These are phyloP conservation scores for Pythium aquatile DNA, from an alignment of 352 stramenopile species.

Conservation along the genomic window DNA sequence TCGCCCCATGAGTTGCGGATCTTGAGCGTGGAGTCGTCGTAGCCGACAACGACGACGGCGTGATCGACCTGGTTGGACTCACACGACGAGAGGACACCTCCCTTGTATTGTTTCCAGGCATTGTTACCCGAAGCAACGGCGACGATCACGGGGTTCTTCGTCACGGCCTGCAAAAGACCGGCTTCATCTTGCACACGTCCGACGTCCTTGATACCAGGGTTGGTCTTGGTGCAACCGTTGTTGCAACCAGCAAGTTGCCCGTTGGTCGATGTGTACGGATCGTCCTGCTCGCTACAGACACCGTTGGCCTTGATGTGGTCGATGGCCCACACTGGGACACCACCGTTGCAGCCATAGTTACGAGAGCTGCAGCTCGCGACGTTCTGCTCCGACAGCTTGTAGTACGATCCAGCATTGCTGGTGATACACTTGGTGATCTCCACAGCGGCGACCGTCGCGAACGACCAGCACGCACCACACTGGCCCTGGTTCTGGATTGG, in stretches of 20 bases:
- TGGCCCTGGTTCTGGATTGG: constrained; percentile 84
- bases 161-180: constrained; percentile 81
- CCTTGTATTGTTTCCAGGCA: constrained; percentile 97
- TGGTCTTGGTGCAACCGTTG: constrained; percentile 12
- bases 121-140: constrained; percentile 92
- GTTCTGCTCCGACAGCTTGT: constrained; percentile 91
- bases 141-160: constrained; percentile 92
- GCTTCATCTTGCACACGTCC: constrained; percentile 37
- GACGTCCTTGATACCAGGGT: constrained; percentile 9
- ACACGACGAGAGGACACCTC: constrained; percentile 82
- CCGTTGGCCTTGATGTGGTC: constrained; percentile 89
- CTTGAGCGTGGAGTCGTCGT: constrained; percentile 89
- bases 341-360: constrained; percentile 91
- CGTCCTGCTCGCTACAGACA: constrained; percentile 75
- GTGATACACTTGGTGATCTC: constrained; percentile 89
- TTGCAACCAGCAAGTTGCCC: constrained; percentile 13
- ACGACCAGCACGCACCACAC: constrained; percentile 98
- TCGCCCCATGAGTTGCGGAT: constrained; percentile 98
- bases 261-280: constrained; percentile 64
- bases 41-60: constrained; percentile 95
- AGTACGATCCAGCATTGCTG: constrained; percentile 51
- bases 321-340: constrained; percentile 89
- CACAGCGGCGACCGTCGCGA: constrained; percentile 89
- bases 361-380: constrained; percentile 89
- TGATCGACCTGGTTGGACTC: constrained; percentile 93